These are phyloP conservation scores for Alternaria brassicicola DNA, from an alignment of 2,329 filamentous ascomycete genomes.

Conservation along the genomic window DNA sequence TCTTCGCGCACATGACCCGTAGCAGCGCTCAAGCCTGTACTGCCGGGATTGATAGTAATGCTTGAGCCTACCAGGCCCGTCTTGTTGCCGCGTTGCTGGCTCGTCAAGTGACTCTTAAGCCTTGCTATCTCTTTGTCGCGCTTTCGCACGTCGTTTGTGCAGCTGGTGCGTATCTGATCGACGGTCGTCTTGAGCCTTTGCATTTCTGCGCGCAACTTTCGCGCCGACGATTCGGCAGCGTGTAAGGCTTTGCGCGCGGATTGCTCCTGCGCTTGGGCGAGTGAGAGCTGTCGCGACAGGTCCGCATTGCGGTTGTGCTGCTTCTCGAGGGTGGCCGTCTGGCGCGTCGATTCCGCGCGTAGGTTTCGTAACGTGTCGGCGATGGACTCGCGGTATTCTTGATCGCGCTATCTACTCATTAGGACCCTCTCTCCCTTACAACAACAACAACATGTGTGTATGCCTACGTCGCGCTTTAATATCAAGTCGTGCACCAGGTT, in stretches of 20 bases:
- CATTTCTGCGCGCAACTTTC: slow-evolving; percentile 83
- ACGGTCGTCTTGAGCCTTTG: slow-evolving; percentile 78
- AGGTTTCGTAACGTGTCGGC: slow-evolving; percentile 78
- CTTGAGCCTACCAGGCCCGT: slow-evolving; percentile 55
- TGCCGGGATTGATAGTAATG: slow-evolving; percentile 54
- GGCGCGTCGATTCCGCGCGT: slow-evolving; percentile 75
- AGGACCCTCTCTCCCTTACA: background rate
- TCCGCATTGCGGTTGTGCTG: slow-evolving; percentile 62
- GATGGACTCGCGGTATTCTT: slow-evolving; percentile 83
- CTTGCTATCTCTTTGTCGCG: slow-evolving; percentile 87
- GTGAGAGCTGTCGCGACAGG: slow-evolving; percentile 61
- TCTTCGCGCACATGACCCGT: slow-evolving; percentile 59
- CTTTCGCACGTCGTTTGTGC: slow-evolving; percentile 88
- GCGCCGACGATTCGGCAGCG: slow-evolving; percentile 73
- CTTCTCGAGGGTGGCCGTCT: slow-evolving; percentile 70
- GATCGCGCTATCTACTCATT: slow-evolving; percentile 71
- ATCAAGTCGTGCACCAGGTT: slow-evolving; percentile 94
- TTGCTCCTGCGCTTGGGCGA: slow-evolving; percentile 73
- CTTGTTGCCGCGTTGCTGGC: slow-evolving; percentile 60
- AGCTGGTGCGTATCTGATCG: slow-evolving; percentile 82
- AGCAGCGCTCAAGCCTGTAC: slow-evolving; percentile 29
- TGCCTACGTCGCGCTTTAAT: slow-evolving; percentile 79
- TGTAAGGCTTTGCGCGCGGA: slow-evolving; percentile 72
- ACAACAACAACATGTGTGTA: background rate
- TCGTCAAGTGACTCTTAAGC: slow-evolving; percentile 83